Conservation (phyloP, 1,284 basidiomycete genomes). For the Takashimella koratensis region DNA sequence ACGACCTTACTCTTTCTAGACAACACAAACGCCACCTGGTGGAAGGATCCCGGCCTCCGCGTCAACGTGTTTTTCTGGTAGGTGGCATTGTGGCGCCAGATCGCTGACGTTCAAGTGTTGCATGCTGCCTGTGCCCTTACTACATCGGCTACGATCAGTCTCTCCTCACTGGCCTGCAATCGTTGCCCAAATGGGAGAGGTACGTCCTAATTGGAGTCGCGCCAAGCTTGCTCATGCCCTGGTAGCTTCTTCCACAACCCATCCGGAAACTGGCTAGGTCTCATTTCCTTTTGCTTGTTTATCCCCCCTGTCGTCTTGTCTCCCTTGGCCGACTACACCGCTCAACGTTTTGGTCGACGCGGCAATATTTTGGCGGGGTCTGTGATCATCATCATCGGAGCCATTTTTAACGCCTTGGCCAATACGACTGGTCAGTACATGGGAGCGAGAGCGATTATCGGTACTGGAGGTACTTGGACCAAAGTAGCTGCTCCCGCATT, state of each 20-base stretch:
- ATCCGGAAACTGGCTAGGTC: no score
- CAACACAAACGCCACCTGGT: constrained; percentile 30
- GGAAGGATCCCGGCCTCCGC: constrained; percentile 26
- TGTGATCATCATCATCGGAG: constrained; percentile 25
- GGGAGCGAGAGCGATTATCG: constrained; percentile 24
- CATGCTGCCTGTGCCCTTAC: constrained; percentile 24
- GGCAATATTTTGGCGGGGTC: constrained; percentile 24
- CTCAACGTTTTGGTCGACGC: constrained; percentile 20
- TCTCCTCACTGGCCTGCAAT: constrained; percentile 23
- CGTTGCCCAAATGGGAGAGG: constrained; percentile 20
- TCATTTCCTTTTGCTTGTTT: no score
- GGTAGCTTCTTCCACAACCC: no score
- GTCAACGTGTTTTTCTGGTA: constrained; percentile 22
- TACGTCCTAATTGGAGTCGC: constrained; percentile 6
- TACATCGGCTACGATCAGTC: constrained; percentile 25
- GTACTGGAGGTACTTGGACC: constrained; percentile 27
- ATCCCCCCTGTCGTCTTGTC: no score
- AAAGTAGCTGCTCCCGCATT: constrained; percentile 21
- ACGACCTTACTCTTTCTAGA: constrained; percentile 11
- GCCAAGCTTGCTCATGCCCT: no score
- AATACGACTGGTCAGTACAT: constrained; percentile 14
- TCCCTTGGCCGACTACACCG: constrained; percentile 19
- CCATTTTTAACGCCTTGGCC: constrained; percentile 28
- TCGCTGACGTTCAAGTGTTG: constrained; percentile 6
- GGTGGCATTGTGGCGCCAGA: background rate